Evolutionary conservation across 805 yeast genomes (phyloP).

Genomic region (Metschnikowia picachoensis): DNA sequence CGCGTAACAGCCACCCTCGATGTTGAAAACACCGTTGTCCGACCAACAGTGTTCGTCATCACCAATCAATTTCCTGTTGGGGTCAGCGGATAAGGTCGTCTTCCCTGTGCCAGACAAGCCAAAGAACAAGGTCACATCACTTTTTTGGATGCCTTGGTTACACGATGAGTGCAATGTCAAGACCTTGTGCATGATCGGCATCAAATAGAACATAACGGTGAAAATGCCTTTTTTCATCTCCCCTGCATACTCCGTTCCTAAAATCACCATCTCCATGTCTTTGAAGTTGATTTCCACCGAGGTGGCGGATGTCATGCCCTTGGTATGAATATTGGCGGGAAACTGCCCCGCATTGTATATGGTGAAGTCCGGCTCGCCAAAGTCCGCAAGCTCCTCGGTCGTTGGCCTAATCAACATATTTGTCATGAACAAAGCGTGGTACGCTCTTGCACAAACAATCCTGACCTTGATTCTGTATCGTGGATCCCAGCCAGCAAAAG

Average conservation of each 20-base stretch:
- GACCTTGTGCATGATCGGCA: conserved; percentile 91
- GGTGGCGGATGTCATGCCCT: conserved; percentile 95
- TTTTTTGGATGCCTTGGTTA: conserved; percentile 76
- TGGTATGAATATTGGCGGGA: conserved; percentile 95
- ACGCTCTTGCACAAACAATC: conserved; percentile 96
- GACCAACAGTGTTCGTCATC: conserved; percentile 99
- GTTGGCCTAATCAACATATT: conserved; percentile 97
- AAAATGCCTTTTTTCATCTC: conserved; percentile 99
- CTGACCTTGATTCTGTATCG: conserved; percentile 93
- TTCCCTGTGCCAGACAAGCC: conserved; percentile 98
- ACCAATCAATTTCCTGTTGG: conserved; percentile 88
- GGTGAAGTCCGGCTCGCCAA: conserved; percentile 97
- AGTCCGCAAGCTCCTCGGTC: conserved; percentile 77
- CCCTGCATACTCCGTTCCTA: conserved; percentile 99
- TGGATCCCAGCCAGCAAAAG: conserved; percentile 99
- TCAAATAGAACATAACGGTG: conserved; percentile 97
- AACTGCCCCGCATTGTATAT: conserved; percentile 98
- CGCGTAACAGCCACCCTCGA: conserved; percentile 99
- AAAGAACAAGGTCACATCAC: conserved; percentile 92
- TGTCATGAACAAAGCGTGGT: conserved; percentile 97
- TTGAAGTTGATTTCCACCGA: conserved; percentile 95
- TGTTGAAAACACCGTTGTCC: conserved; percentile 95
- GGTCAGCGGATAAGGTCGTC: conserved; percentile 95
- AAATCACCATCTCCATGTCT: conserved; percentile 97
- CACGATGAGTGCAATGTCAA: conserved; percentile 94